Conservation (phyloP, 345 rosid genomes). For the Sisymbrium altissimum region DNA sequence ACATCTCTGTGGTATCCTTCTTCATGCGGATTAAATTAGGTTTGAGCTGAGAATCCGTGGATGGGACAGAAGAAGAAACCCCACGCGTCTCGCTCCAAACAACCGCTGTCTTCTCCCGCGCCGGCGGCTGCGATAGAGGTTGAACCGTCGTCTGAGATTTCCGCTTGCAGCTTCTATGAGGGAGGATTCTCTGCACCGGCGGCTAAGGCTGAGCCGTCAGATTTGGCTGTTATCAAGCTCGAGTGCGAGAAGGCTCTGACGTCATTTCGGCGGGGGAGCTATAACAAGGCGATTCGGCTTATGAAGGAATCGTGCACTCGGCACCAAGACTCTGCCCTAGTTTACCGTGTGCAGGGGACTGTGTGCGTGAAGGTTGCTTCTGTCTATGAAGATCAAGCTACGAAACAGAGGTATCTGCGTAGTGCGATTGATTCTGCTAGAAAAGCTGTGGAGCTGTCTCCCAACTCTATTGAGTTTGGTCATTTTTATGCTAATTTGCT, state of each 20-base stretch:
- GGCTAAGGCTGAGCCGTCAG: constrained; percentile 33
- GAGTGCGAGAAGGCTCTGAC: constrained; percentile 87
- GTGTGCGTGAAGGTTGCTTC: constrained; percentile 71
- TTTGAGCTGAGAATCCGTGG: constrained; percentile 31
- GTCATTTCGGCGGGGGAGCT: constrained; percentile 80
- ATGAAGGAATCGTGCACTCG: constrained; percentile 72
- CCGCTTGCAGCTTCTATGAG: not conserved
- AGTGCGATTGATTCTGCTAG: constrained; percentile 73
- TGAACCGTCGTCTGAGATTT: constrained; percentile 27
- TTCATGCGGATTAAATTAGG: constrained; percentile 40
- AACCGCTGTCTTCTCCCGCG: constrained; percentile 26
- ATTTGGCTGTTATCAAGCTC: constrained; percentile 42
- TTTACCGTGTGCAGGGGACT: constrained; percentile 83
- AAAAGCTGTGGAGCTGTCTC: constrained; percentile 70
- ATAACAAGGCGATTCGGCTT: constrained; percentile 74
- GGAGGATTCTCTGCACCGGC: constrained; percentile 12
- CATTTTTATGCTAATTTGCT: constrained; percentile 86
- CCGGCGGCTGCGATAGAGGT: constrained; percentile 24
- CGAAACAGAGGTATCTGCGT: constrained; percentile 65
- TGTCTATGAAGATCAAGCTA: constrained; percentile 63
- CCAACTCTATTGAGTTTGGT: constrained; percentile 72
- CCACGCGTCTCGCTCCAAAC: constrained; percentile 58
- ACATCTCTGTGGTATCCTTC: constrained; percentile 18
- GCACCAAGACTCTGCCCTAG: constrained; percentile 60
- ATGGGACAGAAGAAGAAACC: constrained; percentile 88